Evolutionary conservation across 106 monocot genomes (phyloP).

Genomic region (Cymbidium sinense): DNA sequence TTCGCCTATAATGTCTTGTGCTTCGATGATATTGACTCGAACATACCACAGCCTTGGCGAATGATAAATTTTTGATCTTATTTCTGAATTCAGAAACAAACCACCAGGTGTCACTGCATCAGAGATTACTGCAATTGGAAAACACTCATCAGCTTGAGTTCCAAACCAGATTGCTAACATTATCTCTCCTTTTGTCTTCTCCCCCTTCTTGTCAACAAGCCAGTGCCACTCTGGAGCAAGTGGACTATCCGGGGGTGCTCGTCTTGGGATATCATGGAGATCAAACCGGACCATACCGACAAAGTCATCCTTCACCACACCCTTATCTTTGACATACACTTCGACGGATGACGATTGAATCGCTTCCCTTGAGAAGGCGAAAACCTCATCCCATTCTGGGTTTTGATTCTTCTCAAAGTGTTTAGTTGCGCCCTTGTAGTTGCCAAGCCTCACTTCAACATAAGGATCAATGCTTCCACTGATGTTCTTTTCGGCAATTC

Average conservation of each 20-base stretch:
- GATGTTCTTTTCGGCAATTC: conserved; percentile 12
- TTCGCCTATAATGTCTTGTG: conserved; percentile 49
- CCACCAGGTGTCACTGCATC: conserved; percentile 26
- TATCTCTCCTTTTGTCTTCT: conserved; percentile 34
- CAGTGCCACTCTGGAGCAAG: conserved; percentile 80
- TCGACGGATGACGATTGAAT: conserved; percentile 63
- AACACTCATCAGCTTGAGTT: conserved; percentile 79
- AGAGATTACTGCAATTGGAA: conserved; percentile 45
- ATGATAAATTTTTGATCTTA: conserved; percentile 74
- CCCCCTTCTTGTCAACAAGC: conserved; percentile 45
- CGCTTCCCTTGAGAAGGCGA: conserved; percentile 65
- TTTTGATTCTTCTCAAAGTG: neutral
- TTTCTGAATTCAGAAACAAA: conserved; percentile 4
- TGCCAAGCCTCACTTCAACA: conserved; percentile 66
- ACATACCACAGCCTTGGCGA: conserved; percentile 87
- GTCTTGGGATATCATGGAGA: conserved; percentile 49
- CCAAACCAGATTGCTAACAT: conserved; percentile 82
- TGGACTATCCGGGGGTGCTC: conserved; percentile 72
- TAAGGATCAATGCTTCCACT: conserved; percentile 13
- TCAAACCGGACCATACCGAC: conserved; percentile 60
- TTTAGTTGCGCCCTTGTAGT: conserved; percentile 59
- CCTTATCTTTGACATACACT: conserved; percentile 37
- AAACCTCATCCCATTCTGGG: conserved; percentile 61
- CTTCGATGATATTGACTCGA: conserved; percentile 54
- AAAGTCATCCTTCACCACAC: conserved; percentile 31